These are phyloP conservation scores for Dactylellina leptospora DNA, from an alignment of 2,329 filamentous ascomycete species.

Conservation along the genomic window DNA sequence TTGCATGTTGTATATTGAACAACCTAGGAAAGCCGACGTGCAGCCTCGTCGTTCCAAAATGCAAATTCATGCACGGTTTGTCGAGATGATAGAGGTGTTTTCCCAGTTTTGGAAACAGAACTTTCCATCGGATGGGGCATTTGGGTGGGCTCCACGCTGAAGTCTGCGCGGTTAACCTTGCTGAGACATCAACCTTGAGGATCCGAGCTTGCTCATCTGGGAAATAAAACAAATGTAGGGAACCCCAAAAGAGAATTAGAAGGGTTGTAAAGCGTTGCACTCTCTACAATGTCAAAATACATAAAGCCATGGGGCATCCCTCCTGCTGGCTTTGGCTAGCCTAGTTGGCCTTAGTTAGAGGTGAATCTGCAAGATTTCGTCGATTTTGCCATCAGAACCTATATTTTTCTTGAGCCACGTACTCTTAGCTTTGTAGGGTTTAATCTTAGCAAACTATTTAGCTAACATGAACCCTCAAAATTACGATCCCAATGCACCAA, in stretches of 20 bases:
- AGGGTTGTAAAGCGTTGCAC: no score
- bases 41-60: background rate
- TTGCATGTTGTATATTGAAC: background rate
- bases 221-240: background rate
- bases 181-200: background rate
- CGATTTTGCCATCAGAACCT: background rate
- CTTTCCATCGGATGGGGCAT: background rate
- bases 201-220: background rate
- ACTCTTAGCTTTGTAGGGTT: background rate
- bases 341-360: no score
- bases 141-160: no score
- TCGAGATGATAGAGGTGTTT: background rate
- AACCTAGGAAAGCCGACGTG: background rate
- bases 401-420: background rate
- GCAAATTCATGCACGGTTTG: background rate
- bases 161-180: no score
- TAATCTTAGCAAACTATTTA: no score
- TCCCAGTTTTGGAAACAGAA: slow-evolving; percentile 14
- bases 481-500: slow-evolving; percentile 2
- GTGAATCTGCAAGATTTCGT: no score
- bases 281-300: no score
- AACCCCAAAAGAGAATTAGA: background rate
- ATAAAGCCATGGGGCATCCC: no score
- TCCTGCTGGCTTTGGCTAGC: no score
- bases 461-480: slow-evolving; percentile 3